Evolutionary conservation across 176 grass and related monocot species (phyloP), one percentile per base, ranked within the genome.

Genomic region (Hsuehochloa calcarea): DNA sequence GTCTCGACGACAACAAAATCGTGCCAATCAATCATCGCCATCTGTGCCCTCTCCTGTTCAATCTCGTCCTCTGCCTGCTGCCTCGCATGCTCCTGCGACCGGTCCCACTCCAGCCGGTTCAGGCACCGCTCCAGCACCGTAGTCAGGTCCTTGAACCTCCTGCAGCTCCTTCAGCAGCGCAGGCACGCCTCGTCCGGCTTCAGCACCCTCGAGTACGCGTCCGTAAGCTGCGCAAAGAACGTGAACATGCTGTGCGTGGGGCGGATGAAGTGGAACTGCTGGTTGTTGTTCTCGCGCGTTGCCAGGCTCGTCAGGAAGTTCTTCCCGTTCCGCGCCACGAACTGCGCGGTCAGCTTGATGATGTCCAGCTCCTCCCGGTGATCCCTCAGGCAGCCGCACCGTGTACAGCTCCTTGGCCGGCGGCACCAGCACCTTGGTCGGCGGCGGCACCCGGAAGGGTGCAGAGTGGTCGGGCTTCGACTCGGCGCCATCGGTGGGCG

Each of bases 21-120:
- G 62, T 99, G 96, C 96, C 96, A 99, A 79, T 99, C 96, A 29
- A 99, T 99, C 96, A 99, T 94, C 0, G 93, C 90, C 96, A 99
- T 99, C 22, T 91, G 91, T 65, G 88, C 74, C 74, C 93, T 83
- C 55, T 99, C 96, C 82, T 94, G 93, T 77, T 99, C 96, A 1
- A 99, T 81, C 49, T 99, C 96, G 54, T 99, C 91, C 91, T 99
- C 96, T 7, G 96, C 96, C 46, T 87, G 88, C 77, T 92, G 96
- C 84, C 90, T 90, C 5, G 91, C 96, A 40, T 99, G 93, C 78
- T 99, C 96, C 77, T 99, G 96, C 11, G 93, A 94, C 37, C 90
- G 82, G 19, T 99, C 96, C 96, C 96, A 99, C 82, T 99, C 96
- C 15, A 99, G 61, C 2, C 93, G 72, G 37, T 99, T 92, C 78